Conservation (phyloP, 2,329 filamentous ascomycete genomes). For the Clarireedia hainanense region DNA sequence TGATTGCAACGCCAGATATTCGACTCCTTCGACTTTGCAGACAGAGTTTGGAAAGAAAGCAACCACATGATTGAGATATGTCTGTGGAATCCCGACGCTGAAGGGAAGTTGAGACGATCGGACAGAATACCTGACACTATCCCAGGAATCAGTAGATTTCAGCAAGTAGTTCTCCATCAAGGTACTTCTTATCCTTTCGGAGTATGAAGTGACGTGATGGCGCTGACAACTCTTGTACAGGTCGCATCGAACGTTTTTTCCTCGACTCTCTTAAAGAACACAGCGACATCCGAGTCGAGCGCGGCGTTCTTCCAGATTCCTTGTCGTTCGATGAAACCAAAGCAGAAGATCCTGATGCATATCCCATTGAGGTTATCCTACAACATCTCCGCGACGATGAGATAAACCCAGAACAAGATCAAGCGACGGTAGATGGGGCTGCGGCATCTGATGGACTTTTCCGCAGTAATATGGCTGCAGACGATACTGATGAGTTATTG, state of each 20-base stretch:
- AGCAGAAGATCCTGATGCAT: conserved; percentile 42
- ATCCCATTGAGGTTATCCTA: conserved; percentile 54
- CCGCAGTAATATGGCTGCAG: conserved; percentile 47
- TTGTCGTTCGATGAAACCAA: conserved; percentile 45
- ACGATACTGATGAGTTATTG: conserved; percentile 49
- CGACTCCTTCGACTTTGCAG: conserved; percentile 60
- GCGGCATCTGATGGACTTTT: conserved; percentile 44
- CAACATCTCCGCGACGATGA: conserved; percentile 51
- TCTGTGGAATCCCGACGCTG: conserved; percentile 53
- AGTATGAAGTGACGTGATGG: neutral
- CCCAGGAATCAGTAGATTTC: conserved; percentile 52
- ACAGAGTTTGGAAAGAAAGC: conserved; percentile 56
- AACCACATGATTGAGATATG: conserved; percentile 62
- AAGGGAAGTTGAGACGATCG: conserved; percentile 48
- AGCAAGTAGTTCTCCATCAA: conserved; percentile 62
- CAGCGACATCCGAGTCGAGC: conserved; percentile 49
- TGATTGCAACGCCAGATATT: conserved; percentile 55
- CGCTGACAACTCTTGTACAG: conserved; percentile 5
- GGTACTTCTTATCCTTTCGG: conserved; percentile 31
- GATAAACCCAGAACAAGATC: conserved; percentile 41
- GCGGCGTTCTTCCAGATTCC: conserved; percentile 48
- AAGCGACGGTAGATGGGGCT: conserved; percentile 22
- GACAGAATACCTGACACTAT: conserved; percentile 57
- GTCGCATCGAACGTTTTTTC: conserved; percentile 58
- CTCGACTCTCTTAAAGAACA: conserved; percentile 51